A percentile compares a stretch with the other conserved stretches of the same genome.
These are phyloP conservation scores for Leptodontidium sp. DNA, from an alignment of 2,329 filamentous ascomycete genomes.

Conservation along the genomic window DNA sequence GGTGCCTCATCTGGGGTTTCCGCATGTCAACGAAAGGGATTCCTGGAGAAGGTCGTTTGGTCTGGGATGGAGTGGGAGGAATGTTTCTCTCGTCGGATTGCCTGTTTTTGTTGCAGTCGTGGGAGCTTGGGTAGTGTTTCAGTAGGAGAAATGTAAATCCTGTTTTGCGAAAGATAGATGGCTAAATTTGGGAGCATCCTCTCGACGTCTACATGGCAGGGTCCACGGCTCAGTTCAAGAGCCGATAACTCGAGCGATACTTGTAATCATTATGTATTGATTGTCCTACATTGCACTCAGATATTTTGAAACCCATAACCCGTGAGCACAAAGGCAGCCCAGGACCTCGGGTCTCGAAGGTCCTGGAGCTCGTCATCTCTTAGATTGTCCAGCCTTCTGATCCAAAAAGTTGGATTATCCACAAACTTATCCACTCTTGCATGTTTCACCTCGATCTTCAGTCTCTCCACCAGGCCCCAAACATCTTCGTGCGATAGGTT, in stretches of 20 bases:
- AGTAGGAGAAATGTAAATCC: background rate
- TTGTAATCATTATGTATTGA: background rate
- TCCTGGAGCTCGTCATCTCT: constrained; percentile 16
- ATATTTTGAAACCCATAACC: constrained; percentile 21
- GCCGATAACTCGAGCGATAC: too few species aligned
- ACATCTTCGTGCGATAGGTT: constrained; percentile 16
- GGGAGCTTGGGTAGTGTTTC: too few species aligned
- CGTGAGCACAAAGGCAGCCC: constrained; percentile 19
- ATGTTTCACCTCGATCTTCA: constrained; percentile 12
- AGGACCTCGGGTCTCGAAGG: constrained; percentile 15
- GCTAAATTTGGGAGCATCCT: background rate
- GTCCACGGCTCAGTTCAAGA: too few species aligned
- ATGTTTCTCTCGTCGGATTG: background rate
- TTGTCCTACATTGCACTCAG: background rate
- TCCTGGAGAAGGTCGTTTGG: constrained; percentile 19
- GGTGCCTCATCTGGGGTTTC: constrained; percentile 19
- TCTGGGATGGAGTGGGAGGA: background rate
- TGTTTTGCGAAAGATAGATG: too few species aligned
- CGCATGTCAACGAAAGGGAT: constrained; percentile 23
- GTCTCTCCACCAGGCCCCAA: constrained; percentile 9
- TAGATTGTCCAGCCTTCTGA: constrained; percentile 18
- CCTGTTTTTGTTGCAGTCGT: background rate
- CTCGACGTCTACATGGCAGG: background rate
- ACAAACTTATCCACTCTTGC: constrained; percentile 18
- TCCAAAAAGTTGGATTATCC: constrained; percentile 22